A percentile compares a stretch with the other conserved stretches of the same genome.
Conservation (phyloP, 352 stramenopile species). For the Pythium scleroteichum region DNA sequence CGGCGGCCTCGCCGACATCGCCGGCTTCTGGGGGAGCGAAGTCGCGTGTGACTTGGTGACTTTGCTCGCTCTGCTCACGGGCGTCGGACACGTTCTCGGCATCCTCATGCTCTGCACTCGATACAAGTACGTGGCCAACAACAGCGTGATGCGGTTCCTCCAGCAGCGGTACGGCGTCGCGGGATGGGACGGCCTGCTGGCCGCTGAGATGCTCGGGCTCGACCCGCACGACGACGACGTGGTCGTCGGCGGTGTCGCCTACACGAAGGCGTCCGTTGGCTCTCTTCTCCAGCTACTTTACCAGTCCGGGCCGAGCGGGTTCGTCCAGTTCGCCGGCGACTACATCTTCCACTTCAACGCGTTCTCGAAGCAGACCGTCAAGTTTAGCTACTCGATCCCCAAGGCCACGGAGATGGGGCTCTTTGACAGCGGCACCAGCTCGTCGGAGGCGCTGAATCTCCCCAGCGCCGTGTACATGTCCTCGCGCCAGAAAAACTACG, state of each 20-base stretch:
- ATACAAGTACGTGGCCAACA: conserved; percentile 42
- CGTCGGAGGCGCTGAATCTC: too few species aligned
- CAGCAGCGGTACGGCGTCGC: conserved; percentile 48
- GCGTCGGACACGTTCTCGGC: conserved; percentile 28
- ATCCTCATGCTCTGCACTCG: conserved; percentile 33
- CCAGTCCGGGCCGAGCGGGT: conserved; percentile 45
- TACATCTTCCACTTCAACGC: conserved; percentile 45
- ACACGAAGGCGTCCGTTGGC: conserved; percentile 39
- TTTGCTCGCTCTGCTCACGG: conserved; percentile 34
- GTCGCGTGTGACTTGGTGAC: conserved; percentile 49
- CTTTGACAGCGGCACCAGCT: too few species aligned
- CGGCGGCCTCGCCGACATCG: conserved; percentile 34
- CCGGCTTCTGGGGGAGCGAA: conserved; percentile 49
- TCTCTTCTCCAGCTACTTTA: conserved; percentile 48
- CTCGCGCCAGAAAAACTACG: too few species aligned
- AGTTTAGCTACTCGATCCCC: conserved; percentile 34
- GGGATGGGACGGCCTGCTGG: conserved; percentile 41
- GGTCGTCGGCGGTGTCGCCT: conserved; percentile 23
- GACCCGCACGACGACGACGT: conserved; percentile 35
- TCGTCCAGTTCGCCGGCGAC: conserved; percentile 41
- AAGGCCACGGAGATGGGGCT: conserved; percentile 38
- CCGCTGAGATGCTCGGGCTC: conserved; percentile 41
- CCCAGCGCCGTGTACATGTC: too few species aligned
- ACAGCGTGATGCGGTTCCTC: conserved; percentile 41
- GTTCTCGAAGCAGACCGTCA: conserved; percentile 29